A percentile compares a stretch with the other conserved stretches of the same genome.
phyloP scores from a whole-genome alignment of 768 basidiomycete species.

The Lactarius sp. region DNA sequence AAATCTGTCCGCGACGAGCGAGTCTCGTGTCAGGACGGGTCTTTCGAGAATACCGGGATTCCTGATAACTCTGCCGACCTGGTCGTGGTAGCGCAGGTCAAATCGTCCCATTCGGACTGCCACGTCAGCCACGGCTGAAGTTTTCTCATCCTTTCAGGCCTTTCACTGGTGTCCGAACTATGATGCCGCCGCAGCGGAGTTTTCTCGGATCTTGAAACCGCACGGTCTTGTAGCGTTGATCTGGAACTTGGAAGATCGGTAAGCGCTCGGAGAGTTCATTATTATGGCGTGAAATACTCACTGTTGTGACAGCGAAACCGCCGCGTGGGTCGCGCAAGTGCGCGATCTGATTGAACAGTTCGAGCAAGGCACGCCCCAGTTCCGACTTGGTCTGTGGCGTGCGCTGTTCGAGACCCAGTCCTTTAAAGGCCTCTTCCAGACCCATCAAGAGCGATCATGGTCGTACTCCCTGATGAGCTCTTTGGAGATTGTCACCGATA shows the following conservation, averaged over 20 bases:
- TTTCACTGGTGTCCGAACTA: slow-evolving; percentile 93
- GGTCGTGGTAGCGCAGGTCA: slow-evolving; percentile 71
- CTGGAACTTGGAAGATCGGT: slow-evolving; percentile 92
- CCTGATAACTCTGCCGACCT: slow-evolving; percentile 70
- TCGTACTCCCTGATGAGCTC: slow-evolving; percentile 48
- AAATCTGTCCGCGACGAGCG: slow-evolving; percentile 51
- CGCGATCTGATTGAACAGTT: slow-evolving; percentile 64
- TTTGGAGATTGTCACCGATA: slow-evolving; percentile 52
- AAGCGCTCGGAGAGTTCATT: slow-evolving; percentile 19
- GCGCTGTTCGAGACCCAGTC: slow-evolving; percentile 56
- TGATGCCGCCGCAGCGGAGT: slow-evolving; percentile 65
- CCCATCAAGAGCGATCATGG: slow-evolving; percentile 54
- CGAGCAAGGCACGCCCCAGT: slow-evolving; percentile 77
- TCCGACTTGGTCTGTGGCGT: slow-evolving; percentile 72
- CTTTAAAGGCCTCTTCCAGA: slow-evolving; percentile 56
- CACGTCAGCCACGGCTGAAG: slow-evolving; percentile 12
- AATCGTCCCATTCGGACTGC: background rate
- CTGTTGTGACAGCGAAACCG: slow-evolving; percentile 41
- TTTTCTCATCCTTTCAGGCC: slow-evolving; percentile 46
- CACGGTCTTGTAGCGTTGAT: slow-evolving; percentile 66
- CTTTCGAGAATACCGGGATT: slow-evolving; percentile 61
- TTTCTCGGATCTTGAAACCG: slow-evolving; percentile 75
- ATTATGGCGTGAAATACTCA: background rate
- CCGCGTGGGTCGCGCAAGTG: slow-evolving; percentile 70
- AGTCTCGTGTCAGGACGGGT: slow-evolving; percentile 54